Conservation (phyloP, 768 basidiomycete species). For the Lactifluus piperatus region DNA sequence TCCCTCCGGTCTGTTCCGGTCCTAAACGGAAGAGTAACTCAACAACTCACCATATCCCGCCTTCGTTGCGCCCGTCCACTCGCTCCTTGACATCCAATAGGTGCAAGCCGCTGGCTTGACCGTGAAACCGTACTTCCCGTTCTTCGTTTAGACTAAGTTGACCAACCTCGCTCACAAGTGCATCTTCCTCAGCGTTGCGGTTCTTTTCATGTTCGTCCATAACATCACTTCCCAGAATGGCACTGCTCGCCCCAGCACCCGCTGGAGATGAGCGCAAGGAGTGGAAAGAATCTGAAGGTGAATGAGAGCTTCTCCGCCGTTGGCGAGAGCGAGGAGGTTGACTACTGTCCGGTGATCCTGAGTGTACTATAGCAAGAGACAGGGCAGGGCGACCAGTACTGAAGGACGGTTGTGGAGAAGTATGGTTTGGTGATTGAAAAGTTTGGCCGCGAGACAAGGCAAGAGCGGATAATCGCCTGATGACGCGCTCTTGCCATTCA, state of each 20-base stretch:
- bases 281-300: constrained; percentile 10
- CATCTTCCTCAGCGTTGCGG: constrained; percentile 30
- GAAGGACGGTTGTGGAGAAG: constrained; percentile 4
- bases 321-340: constrained; percentile 15
- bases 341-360: constrained; percentile 1
- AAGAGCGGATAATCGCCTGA: constrained; percentile 24
- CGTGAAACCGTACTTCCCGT: constrained; percentile 77
- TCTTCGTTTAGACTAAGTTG: constrained; percentile 87
- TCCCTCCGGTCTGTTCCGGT: constrained; percentile 15
- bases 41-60: constrained; percentile 58
- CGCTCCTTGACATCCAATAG: constrained; percentile 55
- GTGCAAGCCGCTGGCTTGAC: constrained; percentile 75
- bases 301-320: constrained; percentile 5
- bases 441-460: constrained; percentile 24
- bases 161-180: constrained; percentile 64
- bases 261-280: constrained; percentile 12
- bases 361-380: constrained; percentile 7
- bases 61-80: constrained; percentile 58
- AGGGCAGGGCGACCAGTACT: constrained; percentile 3
- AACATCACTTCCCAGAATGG: background rate
- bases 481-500: constrained; percentile 76
- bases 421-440: constrained; percentile 19
- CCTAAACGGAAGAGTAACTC: constrained; percentile 7
- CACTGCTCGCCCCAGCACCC: constrained; percentile 6
- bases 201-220: constrained; percentile 21